Evolutionary conservation across 768 basidiomycete species (phyloP).

Genomic region (Fibroporia radiculosa): DNA sequence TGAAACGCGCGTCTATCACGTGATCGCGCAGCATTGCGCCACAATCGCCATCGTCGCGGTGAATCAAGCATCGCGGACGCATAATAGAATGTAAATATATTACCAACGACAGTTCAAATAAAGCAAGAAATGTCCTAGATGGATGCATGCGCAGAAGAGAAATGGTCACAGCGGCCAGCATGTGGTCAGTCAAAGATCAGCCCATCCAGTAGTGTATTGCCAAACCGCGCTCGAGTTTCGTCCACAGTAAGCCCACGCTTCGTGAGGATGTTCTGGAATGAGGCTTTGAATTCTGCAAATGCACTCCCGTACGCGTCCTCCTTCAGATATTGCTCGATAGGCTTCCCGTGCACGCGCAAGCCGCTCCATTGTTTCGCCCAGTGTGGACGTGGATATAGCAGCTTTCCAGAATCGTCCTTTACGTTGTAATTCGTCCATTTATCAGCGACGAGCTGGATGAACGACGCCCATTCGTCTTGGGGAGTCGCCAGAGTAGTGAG

Average conservation of each 20-base stretch:
- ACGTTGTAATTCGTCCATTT: conserved; percentile 17
- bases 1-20: too few species aligned
- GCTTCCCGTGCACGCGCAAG: conserved; percentile 15
- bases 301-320: conserved; percentile 20
- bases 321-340: conserved; percentile 16
- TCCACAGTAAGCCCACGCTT: conserved; percentile 11
- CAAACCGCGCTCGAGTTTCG: conserved; percentile 17
- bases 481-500: conserved; percentile 18
- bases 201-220: conserved; percentile 16
- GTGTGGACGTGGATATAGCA: conserved; percentile 19
- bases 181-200: conserved; percentile 10
- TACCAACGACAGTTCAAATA: too few species aligned
- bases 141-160: too few species aligned
- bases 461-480: conserved; percentile 13
- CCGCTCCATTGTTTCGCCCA: conserved; percentile 24
- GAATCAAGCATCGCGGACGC: too few species aligned
- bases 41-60: too few species aligned
- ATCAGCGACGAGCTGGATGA: conserved; percentile 18
- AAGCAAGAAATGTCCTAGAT: too few species aligned
- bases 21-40: too few species aligned
- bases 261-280: conserved; percentile 11
- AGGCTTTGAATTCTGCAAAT: conserved; percentile 17
- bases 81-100: too few species aligned
- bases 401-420: conserved; percentile 12
- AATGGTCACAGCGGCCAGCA: not conserved